These are phyloP conservation scores for Odonthalia washingtoniensis DNA, from an alignment of 31 red algal genomes.

Conservation along the genomic window DNA sequence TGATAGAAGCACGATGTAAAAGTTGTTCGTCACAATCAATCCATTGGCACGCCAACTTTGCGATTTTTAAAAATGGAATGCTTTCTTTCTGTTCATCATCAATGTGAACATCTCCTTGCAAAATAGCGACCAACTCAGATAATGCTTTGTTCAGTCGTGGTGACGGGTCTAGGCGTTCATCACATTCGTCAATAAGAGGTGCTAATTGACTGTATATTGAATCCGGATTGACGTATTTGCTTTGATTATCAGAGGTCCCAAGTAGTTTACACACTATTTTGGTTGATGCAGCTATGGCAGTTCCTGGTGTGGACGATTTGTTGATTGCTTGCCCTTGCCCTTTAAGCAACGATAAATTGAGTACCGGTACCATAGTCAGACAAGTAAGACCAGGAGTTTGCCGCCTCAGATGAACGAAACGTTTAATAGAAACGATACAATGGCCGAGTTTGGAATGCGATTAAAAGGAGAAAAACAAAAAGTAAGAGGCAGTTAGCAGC, in stretches of 20 bases:
- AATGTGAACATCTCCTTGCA: not conserved
- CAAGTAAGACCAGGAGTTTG: no score
- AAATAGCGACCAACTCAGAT: conserved; percentile 11
- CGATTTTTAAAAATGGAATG: conserved; percentile 7
- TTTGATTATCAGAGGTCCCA: not conserved
- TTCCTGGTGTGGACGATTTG: no score
- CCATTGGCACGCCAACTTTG: conserved; percentile 14
- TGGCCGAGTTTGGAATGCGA: no score
- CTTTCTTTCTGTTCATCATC: not conserved
- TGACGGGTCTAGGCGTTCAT: conserved; percentile 28
- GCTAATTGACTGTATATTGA: conserved; percentile 22
- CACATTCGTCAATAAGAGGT: not conserved
- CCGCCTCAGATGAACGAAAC: no score
- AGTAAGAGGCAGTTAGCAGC: no score
- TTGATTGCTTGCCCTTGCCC: no score
- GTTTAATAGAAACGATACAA: no score
- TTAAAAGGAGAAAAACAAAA: no score
- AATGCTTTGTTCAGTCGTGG: conserved; percentile 13
- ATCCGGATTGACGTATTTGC: not conserved
- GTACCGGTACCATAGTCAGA: no score
- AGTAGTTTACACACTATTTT: not conserved
- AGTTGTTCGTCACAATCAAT: conserved; percentile 41
- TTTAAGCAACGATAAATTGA: no score
- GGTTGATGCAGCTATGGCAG: not conserved
- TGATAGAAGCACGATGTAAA: conserved; percentile 17